These are phyloP conservation scores for Neoboletus brunneissimus DNA, from an alignment of 768 basidiomycete species.

Conservation along the genomic window DNA sequence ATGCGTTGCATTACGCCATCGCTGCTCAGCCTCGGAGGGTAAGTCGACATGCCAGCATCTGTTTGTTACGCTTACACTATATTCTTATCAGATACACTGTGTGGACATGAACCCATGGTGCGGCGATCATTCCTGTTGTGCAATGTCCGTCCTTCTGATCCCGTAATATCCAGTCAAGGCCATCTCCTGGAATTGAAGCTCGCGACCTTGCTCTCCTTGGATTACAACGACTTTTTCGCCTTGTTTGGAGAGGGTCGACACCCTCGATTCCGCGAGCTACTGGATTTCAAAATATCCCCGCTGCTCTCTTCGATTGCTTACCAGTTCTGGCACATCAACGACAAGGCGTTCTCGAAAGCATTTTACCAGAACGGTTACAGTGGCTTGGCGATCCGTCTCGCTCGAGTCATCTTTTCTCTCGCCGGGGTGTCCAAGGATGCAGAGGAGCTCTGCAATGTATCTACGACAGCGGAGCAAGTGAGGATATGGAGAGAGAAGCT, in stretches of 20 bases:
- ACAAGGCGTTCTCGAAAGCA: conserved; percentile 42
- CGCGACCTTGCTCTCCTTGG: conserved; percentile 55
- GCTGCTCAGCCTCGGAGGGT: conserved; percentile 56
- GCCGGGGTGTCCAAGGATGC: conserved; percentile 58
- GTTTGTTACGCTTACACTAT: background rate
- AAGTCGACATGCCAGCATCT: conserved; percentile 10
- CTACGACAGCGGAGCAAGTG: conserved; percentile 56
- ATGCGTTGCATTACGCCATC: conserved; percentile 76
- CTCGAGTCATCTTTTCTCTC: conserved; percentile 54
- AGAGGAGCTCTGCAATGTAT: conserved; percentile 50
- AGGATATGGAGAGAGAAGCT: conserved; percentile 60
- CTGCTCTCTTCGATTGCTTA: conserved; percentile 69
- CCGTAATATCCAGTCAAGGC: conserved; percentile 47
- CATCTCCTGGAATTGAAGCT: conserved; percentile 80
- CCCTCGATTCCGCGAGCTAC: conserved; percentile 53
- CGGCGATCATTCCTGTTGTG: background rate
- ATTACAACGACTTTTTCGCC: conserved; percentile 59
- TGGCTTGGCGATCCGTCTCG: conserved; percentile 64
- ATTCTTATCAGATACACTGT: conserved; percentile 50
- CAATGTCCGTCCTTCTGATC: background rate
- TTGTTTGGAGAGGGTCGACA: conserved; percentile 68
- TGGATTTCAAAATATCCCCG: conserved; percentile 62
- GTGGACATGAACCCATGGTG: conserved; percentile 73
- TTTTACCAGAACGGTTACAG: conserved; percentile 73
- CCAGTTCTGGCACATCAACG: conserved; percentile 73